Base-by-base conservation (phyloP, 441 rosid genomes). In the Syzygium syzygioides region DNA sequence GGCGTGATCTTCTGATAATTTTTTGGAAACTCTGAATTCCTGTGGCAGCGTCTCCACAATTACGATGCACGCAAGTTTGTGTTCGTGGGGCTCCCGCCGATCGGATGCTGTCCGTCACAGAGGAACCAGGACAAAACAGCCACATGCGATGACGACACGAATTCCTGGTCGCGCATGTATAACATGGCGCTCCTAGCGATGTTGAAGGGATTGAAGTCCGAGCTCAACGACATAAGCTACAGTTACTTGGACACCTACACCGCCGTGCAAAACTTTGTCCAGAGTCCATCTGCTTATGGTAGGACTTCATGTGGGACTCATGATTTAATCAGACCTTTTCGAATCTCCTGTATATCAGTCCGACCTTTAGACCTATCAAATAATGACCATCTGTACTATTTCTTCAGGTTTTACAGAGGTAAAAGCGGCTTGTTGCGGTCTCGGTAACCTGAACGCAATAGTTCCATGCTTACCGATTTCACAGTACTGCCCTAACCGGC, bases 341-440 rank as follows among this genome's bases (percentile, higher is more conserved):
- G 18, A 76, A 41, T 76, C 83, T 23, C 15, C 83, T 41, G 50
- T 6, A 23, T 48, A 1, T 23, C 26, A 41, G 83, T 2, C 20
- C 4, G n/a, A 45, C 48, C 53, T 56, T 45, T 48, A 37, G 5
- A 11, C 52, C 53, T 11, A 14, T 34, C 52, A 25, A 41, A 30
- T 55, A 26, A 30, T 5, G 30, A 32, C 7, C 54, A 12, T 87
- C 26, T 87, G 41, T 3, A 48, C 23, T 3, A n/a, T 86, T 55
- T 55, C 89, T 88, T 87, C 94, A 96, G 96, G 96, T n/a, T 94
- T 94, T 79, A 87, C 56, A 0, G 96, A 97, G 89, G 94, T 93
- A 25, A 92, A 92, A 92, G 91, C 96, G 37, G 98, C 99, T 4
- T 95, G 99, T 71, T 97, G 99, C 89, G 99, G 99, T 79, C 91